Conservation (phyloP, 2,329 filamentous ascomycete species). For the Camillea tinctor region DNA sequence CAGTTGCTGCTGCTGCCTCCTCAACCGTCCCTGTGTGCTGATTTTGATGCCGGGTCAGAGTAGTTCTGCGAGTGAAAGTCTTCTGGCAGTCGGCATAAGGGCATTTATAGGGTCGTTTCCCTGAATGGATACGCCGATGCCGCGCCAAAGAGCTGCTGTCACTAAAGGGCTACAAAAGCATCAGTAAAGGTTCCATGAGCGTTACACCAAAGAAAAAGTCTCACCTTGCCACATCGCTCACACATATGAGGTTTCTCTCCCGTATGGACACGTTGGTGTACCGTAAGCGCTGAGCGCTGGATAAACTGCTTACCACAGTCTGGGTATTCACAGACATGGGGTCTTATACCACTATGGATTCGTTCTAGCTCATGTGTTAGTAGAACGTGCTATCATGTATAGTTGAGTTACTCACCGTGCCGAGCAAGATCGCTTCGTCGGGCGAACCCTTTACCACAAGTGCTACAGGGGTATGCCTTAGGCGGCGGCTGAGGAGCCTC, state of each 20-base stretch:
- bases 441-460: constrained; percentile 89
- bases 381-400: constrained; percentile 2
- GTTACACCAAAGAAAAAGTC: constrained; percentile 21
- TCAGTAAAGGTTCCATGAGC: constrained; percentile 15
- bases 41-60: constrained; percentile 91
- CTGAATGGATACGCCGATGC: constrained; percentile 91
- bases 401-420: constrained; percentile 67
- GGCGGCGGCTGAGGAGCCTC: constrained; percentile 39
- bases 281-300: constrained; percentile 90
- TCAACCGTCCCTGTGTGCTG: constrained; percentile 94
- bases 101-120: constrained; percentile 95
- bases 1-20: constrained; percentile 85
- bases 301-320: constrained; percentile 96
- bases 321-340: constrained; percentile 87
- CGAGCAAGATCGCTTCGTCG: constrained; percentile 89
- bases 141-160: constrained; percentile 92
- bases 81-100: constrained; percentile 97
- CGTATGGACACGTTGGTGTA: constrained; percentile 92
- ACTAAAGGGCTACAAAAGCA: constrained; percentile 73
- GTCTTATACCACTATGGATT: constrained; percentile 87
- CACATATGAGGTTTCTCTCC: constrained; percentile 99
- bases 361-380: constrained; percentile 62
- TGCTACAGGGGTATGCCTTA: constrained; percentile 84
- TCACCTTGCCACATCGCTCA: constrained; percentile 92
- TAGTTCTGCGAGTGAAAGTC: constrained; percentile 94